Conservation (phyloP, 768 basidiomycete genomes). For the Auricularia sp. region DNA sequence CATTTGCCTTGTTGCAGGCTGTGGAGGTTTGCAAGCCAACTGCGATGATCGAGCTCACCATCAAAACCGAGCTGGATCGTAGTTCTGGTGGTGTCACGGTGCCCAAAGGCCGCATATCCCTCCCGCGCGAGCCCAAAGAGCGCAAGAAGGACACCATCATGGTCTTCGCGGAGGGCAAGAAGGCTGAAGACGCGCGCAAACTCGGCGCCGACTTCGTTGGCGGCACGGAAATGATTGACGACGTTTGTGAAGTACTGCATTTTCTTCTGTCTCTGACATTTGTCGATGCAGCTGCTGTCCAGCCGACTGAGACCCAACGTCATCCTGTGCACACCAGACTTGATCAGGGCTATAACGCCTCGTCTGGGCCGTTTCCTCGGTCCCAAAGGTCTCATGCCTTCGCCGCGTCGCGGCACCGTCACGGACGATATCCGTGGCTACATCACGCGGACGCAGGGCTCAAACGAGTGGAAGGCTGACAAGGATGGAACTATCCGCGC, state of each 20-base stretch:
- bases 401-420: slow-evolving; percentile 86
- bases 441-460: slow-evolving; percentile 67
- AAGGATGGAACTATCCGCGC: slow-evolving; percentile 74
- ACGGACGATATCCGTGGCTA: slow-evolving; percentile 80
- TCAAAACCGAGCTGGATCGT: slow-evolving; percentile 70
- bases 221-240: slow-evolving; percentile 80
- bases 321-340: slow-evolving; percentile 71
- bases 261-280: no score
- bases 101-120: slow-evolving; percentile 79
- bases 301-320: slow-evolving; percentile 71
- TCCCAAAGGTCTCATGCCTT: slow-evolving; percentile 92
- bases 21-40: slow-evolving; percentile 71
- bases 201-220: slow-evolving; percentile 90
- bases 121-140: slow-evolving; percentile 72
- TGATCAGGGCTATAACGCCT: slow-evolving; percentile 69
- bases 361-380: slow-evolving; percentile 70
- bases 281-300: slow-evolving; percentile 46
- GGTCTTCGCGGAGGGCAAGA: slow-evolving; percentile 85
- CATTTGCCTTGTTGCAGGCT: slow-evolving; percentile 36
- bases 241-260: slow-evolving; percentile 37
- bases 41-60: slow-evolving; percentile 67
- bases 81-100: slow-evolving; percentile 48
- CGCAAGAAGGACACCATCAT: slow-evolving; percentile 66
- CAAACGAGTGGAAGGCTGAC: slow-evolving; percentile 90
- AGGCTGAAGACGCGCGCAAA: slow-evolving; percentile 70